Evolutionary conservation across 805 yeast genomes (phyloP).

Genomic region (Wickerhamiella slavikovae): DNA sequence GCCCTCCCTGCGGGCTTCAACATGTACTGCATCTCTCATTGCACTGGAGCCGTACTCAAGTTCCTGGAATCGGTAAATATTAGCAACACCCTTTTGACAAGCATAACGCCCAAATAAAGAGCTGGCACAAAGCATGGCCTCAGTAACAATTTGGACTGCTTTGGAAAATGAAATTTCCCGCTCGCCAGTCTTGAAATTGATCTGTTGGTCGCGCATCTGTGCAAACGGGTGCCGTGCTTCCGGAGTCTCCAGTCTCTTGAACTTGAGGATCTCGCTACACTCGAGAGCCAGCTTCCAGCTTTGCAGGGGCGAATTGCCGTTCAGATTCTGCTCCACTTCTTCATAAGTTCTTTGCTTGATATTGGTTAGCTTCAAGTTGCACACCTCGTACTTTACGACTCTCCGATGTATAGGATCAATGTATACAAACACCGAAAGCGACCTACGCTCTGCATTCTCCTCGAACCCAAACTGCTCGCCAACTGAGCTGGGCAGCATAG

Average conservation of each 20-base stretch:
- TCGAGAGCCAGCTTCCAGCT: slow-evolving; percentile 10
- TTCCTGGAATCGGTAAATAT: slow-evolving; percentile 12
- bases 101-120: slow-evolving; percentile 17
- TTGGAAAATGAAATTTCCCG: neutral
- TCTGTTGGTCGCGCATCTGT: too few relatives aligned
- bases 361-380: slow-evolving; percentile 24
- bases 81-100: slow-evolving; percentile 11
- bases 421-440: slow-evolving; percentile 2
- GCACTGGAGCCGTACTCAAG: slow-evolving; percentile 13
- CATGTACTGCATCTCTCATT: slow-evolving; percentile 13
- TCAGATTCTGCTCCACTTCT: slow-evolving; percentile 33
- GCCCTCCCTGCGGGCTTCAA: slow-evolving; percentile 5
- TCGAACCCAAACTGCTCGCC: slow-evolving; percentile 34
- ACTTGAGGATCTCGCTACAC: slow-evolving; percentile 2
- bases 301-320: neutral
- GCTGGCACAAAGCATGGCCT: slow-evolving; percentile 68
- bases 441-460: slow-evolving; percentile 19
- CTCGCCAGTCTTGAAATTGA: neutral
- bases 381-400: slow-evolving; percentile 14
- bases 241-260: neutral
- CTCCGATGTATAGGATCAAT: slow-evolving; percentile 13
- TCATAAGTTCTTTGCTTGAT: slow-evolving; percentile 39
- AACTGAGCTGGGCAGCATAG: slow-evolving; percentile 49
- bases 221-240: neutral
- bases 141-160: slow-evolving; percentile 53